Percentiles rank a stretch among this genome's conserved stretches.
phyloP scores from a whole-genome alignment of 2,329 filamentous ascomycete genomes.

The Alternaria angustiovoidea region DNA sequence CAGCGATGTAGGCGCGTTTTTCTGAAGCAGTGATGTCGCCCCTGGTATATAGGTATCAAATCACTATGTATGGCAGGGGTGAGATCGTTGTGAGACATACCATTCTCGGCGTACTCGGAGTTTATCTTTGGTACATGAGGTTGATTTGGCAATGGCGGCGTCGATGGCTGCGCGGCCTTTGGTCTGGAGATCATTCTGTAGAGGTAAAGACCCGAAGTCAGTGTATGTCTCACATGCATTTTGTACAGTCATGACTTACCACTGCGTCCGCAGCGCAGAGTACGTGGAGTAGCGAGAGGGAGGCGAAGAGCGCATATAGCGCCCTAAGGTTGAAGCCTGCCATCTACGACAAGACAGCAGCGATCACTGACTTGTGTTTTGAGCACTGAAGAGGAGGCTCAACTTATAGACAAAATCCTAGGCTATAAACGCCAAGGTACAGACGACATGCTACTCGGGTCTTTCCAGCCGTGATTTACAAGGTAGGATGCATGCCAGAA shows the following conservation, averaged over 20 bases:
- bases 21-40: slow-evolving; percentile 37
- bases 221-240: too few relatives aligned
- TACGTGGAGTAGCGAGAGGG: slow-evolving; percentile 7
- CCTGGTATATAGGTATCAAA: slow-evolving; percentile 27
- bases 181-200: slow-evolving; percentile 28
- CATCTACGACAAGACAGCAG: slow-evolving; percentile 22
- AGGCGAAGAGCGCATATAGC: slow-evolving; percentile 33
- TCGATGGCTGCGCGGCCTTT: slow-evolving; percentile 39
- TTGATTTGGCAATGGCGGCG: slow-evolving; percentile 37
- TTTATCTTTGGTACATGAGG: slow-evolving; percentile 44
- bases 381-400: slow-evolving; percentile 6
- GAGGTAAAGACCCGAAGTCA: too few relatives aligned
- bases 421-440: neutral
- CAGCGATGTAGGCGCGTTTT: slow-evolving; percentile 49
- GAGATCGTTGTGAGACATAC: slow-evolving; percentile 16
- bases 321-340: slow-evolving; percentile 25
- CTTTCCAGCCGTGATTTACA: slow-evolving; percentile 19
- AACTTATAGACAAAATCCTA: slow-evolving; percentile 26
- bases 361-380: slow-evolving; percentile 2
- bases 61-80: neutral
- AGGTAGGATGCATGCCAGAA: slow-evolving; percentile 11
- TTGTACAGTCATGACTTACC: too few relatives aligned
- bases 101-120: slow-evolving; percentile 42
- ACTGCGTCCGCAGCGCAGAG: too few relatives aligned
- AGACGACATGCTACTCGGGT: slow-evolving; percentile 9